These are phyloP conservation scores for Pseudogymnoascus sp. DNA, from an alignment of 2,329 filamentous ascomycete genomes.

Conservation along the genomic window DNA sequence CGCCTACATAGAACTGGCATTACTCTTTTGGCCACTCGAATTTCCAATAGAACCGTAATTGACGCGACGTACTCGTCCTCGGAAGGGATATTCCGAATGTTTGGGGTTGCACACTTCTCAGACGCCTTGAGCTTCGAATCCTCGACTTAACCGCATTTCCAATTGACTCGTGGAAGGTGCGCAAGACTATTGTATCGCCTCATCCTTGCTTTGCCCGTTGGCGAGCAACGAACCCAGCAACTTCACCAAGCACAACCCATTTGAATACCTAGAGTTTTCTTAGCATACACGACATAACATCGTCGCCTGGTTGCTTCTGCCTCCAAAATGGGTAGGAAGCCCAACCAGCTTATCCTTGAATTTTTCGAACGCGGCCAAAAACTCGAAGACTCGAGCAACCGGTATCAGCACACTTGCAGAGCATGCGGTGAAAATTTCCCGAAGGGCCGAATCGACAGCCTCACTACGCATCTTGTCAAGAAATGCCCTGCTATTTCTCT, in stretches of 20 bases:
- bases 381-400: constrained; percentile 80
- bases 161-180: constrained; percentile 1
- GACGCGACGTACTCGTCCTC: background rate
- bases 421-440: constrained; percentile 82
- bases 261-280: background rate
- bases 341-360: constrained; percentile 76
- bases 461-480: constrained; percentile 75
- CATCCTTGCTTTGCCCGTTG: background rate
- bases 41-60: background rate
- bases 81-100: background rate
- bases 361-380: constrained; percentile 85
- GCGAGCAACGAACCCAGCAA: background rate
- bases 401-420: constrained; percentile 87
- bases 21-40: constrained; percentile 10
- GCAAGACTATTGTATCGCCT: background rate
- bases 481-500: constrained; percentile 75
- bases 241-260: background rate
- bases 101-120: background rate
- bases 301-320: background rate
- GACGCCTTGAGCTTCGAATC: background rate
- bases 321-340: constrained; percentile 65
- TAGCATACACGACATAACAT: background rate
- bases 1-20: constrained; percentile 11
- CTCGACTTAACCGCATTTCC: background rate
- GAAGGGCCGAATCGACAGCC: constrained; percentile 77